phyloP scores from a whole-genome alignment of 2,329 filamentous ascomycete species.

The Hymenotorrendiella dingleyae region DNA sequence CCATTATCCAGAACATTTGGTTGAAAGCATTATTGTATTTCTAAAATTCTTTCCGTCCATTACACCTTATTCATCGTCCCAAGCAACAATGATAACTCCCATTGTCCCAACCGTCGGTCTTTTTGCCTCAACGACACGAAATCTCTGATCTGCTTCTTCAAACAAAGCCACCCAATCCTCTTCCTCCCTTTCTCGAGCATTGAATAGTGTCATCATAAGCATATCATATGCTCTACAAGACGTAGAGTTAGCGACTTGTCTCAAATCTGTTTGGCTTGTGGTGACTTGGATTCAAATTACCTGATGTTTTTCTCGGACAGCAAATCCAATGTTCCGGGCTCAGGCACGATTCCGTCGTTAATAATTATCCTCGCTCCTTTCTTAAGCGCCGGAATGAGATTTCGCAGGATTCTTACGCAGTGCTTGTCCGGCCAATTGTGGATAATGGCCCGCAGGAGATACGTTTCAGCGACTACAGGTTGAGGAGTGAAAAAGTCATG shows the following conservation, averaged over 20 bases:
- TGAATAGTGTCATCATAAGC: conserved; percentile 5
- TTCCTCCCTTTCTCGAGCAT: conserved; percentile 6
- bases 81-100: background rate
- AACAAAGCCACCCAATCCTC: background rate
- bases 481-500: conserved; percentile 49
- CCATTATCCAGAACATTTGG: too few relatives aligned
- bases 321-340: background rate
- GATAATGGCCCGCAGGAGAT: conserved; percentile 53
- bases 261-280: too few relatives aligned
- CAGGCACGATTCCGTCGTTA: conserved; percentile 2
- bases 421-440: conserved; percentile 56
- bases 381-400: conserved; percentile 49
- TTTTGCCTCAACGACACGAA: background rate
- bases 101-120: background rate
- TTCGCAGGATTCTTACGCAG: conserved; percentile 42
- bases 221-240: conserved; percentile 4
- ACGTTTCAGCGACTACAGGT: conserved; percentile 22
- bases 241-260: background rate
- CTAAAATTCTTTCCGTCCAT: too few relatives aligned
- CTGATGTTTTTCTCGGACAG: background rate
- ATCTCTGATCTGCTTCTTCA: background rate
- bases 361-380: conserved; percentile 38
- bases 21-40: too few relatives aligned
- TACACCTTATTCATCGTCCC: background rate
- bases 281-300: background rate